Conservation (phyloP, 2,329 filamentous ascomycete species). For the Magnaporthiopsis rhizophila region DNA sequence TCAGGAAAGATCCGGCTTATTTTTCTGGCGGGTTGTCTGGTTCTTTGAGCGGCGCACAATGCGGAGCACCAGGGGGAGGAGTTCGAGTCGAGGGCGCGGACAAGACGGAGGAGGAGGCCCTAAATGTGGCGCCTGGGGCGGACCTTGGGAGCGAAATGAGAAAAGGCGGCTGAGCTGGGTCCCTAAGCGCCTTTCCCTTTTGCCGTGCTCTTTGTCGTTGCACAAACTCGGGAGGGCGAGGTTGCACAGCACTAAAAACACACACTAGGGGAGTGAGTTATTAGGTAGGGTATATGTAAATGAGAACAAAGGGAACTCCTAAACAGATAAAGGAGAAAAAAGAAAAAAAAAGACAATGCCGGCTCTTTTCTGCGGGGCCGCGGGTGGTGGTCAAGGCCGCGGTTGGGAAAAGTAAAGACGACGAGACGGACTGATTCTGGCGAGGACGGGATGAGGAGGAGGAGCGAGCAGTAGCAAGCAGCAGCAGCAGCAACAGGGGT, state of each 20-base stretch:
- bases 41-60: neutral
- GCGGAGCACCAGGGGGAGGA: neutral
- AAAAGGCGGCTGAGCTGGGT: slow-evolving; percentile 5
- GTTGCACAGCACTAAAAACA: neutral
- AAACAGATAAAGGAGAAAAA: neutral
- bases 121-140: neutral
- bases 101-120: neutral
- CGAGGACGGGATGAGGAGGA: neutral
- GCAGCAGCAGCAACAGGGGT: neutral
- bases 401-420: neutral
- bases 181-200: slow-evolving; percentile 4
- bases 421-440: neutral
- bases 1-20: neutral
- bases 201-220: neutral
- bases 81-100: neutral
- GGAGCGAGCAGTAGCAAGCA: neutral
- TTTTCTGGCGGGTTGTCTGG: neutral
- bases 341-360: neutral
- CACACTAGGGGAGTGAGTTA: no score
- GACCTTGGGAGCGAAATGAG: neutral
- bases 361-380: neutral
- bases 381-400: neutral
- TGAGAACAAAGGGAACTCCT: no score
- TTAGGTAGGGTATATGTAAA: no score
- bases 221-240: neutral